These are phyloP conservation scores for Scortechinia acanthostroma DNA, from an alignment of 2,329 filamentous ascomycete species.

Conservation along the genomic window DNA sequence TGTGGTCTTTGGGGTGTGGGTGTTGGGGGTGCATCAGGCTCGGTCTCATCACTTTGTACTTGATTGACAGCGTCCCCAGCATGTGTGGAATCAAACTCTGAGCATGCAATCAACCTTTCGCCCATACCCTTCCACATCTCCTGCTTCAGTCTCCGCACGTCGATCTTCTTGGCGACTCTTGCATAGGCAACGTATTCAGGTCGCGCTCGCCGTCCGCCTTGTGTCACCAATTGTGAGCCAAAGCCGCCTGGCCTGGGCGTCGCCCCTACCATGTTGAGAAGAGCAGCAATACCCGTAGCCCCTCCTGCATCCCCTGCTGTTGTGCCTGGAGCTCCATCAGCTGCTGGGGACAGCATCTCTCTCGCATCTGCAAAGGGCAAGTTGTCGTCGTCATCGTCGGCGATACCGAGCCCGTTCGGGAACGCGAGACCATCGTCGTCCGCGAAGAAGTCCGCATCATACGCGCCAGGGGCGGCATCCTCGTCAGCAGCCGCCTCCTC, in stretches of 20 bases:
- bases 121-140: conserved; percentile 61
- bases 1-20: conserved; percentile 16
- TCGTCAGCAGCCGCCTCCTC: not conserved
- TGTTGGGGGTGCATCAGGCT: conserved; percentile 9
- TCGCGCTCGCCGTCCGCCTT: conserved; percentile 44
- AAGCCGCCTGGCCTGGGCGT: conserved; percentile 37
- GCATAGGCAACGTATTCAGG: conserved; percentile 64
- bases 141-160: conserved; percentile 55
- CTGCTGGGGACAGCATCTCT: conserved; percentile 32
- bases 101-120: conserved; percentile 25
- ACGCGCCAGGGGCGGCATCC: conserved; percentile 33
- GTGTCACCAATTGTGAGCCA: conserved; percentile 53
- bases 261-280: not conserved
- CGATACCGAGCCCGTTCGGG: conserved; percentile 29
- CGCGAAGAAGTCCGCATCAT: conserved; percentile 66
- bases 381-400: conserved; percentile 36
- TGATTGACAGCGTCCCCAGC: conserved; percentile 13
- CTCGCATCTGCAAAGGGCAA: conserved; percentile 36
- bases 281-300: conserved; percentile 9
- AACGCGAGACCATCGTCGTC: conserved; percentile 42
- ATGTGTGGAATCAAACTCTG: conserved; percentile 18
- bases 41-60: conserved; percentile 12
- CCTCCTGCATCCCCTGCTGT: conserved; percentile 20
- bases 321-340: conserved; percentile 18
- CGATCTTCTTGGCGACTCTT: conserved; percentile 59